Base-by-base conservation (phyloP, 2,329 filamentous ascomycete genomes). In the Xylariaceae sp. region DNA sequence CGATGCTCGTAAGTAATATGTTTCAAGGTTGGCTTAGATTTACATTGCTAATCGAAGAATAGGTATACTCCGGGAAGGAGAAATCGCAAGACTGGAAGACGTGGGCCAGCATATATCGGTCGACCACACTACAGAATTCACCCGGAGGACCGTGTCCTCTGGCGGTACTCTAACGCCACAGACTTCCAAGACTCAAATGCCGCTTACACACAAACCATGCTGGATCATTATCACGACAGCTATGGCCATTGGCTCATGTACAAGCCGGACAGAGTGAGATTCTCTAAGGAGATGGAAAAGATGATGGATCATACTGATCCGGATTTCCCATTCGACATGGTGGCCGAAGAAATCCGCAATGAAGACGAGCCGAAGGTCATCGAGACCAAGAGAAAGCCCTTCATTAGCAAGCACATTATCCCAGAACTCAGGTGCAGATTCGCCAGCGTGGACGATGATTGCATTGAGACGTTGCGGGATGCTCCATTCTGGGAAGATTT, bases 1-100 rank as follows among this genome's bases (percentile, higher is more conserved):
- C 54, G 60, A 47, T 55, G 58, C 40, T 22, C 41, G 60, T 64
- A 56, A 56, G 62, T 56, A n/a, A n/a, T n/a, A n/a, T n/a, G n/a
- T n/a, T n/a, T n/a, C n/a, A n/a, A n/a, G n/a, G n/a, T n/a, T n/a
- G n/a, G n/a, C n/a, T n/a, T n/a, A n/a, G n/a, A n/a, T n/a, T n/a
- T n/a, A n/a, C n/a, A n/a, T n/a, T n/a, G n/a, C n/a, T n/a, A n/a
- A n/a, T n/a, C n/a, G 19, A 20, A 17, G 42, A 41, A 3, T 29
- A 62, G 56, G 7, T 57, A 39, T 17, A 37, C 23, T 23, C 38
- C 46, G 16, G 22, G 16, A 10, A 37, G 17, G 11, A 25, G 27
- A 32, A 8, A 8, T 16, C 16, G 27, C 12, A 4, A 4, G 12
- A 8, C 12, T 16, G 16, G 16, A 16, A 32, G 40, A 7, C 6